Conservation (phyloP, 148 eudicot species). For the Nepenthes gracilis region DNA sequence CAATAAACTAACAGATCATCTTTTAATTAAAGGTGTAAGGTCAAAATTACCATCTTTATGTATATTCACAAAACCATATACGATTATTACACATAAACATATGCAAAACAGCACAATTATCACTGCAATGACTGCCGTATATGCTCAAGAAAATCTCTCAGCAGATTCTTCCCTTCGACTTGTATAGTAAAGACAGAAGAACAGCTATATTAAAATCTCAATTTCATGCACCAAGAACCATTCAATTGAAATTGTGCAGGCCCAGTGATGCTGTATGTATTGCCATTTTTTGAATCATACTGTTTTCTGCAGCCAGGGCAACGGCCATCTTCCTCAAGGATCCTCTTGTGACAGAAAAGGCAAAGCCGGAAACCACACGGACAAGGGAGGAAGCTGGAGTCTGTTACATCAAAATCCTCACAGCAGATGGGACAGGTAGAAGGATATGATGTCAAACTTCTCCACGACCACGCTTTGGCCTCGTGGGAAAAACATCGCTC, state of each 20-base stretch:
- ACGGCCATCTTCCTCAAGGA: constrained; percentile 78
- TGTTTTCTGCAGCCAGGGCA: constrained; percentile 92
- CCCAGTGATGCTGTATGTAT: constrained; percentile 12
- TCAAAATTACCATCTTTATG: too few relatives aligned
- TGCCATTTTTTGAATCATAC: constrained; percentile 31
- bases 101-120: too few relatives aligned
- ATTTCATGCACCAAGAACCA: constrained; percentile 32
- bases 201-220: constrained; percentile 11
- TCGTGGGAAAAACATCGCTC: constrained; percentile 1
- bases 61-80: too few relatives aligned
- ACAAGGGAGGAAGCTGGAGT: constrained; percentile 71
- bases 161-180: too few relatives aligned
- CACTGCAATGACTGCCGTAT: too few relatives aligned
- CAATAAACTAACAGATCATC: too few relatives aligned
- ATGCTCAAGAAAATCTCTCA: too few relatives aligned
- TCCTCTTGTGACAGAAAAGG: constrained; percentile 86
- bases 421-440: constrained; percentile 67
- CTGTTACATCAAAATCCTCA: constrained; percentile 80
- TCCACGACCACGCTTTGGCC: constrained; percentile 14
- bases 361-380: constrained; percentile 81
- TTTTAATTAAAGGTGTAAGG: too few relatives aligned
- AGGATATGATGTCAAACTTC: constrained; percentile 11
- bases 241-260: constrained; percentile 20
- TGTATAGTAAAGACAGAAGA: too few relatives aligned
- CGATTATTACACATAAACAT: too few relatives aligned